Conservation (phyloP, 2,329 filamentous ascomycete species). For the Fusarium ambrosium region DNA sequence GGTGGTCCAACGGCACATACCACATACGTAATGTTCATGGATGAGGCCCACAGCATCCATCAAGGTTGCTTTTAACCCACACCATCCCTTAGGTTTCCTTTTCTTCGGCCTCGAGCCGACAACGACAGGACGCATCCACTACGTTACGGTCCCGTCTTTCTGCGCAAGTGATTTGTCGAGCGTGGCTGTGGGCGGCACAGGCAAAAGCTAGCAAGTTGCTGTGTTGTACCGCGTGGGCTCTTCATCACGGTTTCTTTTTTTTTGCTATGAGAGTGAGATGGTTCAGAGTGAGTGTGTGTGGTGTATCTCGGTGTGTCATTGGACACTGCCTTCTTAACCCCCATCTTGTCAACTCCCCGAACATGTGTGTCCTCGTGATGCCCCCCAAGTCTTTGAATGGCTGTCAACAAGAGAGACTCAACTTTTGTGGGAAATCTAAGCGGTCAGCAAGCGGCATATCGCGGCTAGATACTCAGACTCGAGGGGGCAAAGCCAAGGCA, state of each 20-base stretch:
- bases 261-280: background rate
- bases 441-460: constrained; percentile 5
- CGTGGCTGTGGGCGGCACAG: background rate
- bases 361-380: constrained; percentile 24
- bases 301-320: constrained; percentile 1
- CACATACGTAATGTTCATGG: constrained; percentile 18
- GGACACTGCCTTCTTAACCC: background rate
- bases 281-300: background rate
- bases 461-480: background rate
- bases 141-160: background rate
- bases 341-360: background rate
- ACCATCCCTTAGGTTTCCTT: background rate
- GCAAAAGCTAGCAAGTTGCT: background rate
- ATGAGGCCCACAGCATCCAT: constrained; percentile 25
- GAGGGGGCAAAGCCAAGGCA: background rate
- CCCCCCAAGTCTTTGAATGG: background rate
- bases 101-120: constrained; percentile 3
- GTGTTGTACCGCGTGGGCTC: constrained; percentile 28
- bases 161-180: constrained; percentile 14
- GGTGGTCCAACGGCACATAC: background rate
- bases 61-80: constrained; percentile 34
- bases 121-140: constrained; percentile 1
- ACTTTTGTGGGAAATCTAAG: background rate
- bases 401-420: background rate
- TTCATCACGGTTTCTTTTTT: constrained; percentile 18